Conservation (phyloP, 2,329 filamentous ascomycete species). For the Capronia americana region DNA sequence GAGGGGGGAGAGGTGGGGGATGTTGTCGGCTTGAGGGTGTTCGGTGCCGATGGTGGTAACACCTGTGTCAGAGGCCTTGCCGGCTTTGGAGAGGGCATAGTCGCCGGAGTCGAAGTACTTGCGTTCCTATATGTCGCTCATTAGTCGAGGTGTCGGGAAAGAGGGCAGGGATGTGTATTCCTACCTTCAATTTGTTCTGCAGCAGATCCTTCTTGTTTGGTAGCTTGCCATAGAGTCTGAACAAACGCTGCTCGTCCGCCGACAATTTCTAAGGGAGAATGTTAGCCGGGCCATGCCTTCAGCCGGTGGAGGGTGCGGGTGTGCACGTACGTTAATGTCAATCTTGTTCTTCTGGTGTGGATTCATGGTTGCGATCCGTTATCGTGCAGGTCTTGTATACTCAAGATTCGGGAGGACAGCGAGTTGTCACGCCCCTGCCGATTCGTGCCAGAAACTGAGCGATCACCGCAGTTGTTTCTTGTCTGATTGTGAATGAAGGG, state of each 20-base stretch:
- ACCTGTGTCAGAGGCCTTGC: slow-evolving; percentile 92
- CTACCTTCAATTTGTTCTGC: slow-evolving; percentile 91
- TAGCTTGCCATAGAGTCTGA: slow-evolving; percentile 96
- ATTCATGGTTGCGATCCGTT: slow-evolving; percentile 69
- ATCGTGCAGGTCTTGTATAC: not conserved
- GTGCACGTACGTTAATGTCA: slow-evolving; percentile 72
- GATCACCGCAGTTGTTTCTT: slow-evolving; percentile 1
- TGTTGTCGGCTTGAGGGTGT: slow-evolving; percentile 93
- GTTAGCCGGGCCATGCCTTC: not conserved
- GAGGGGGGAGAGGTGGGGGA: slow-evolving; percentile 82
- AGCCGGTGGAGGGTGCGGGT: not conserved
- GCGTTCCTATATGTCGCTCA: slow-evolving; percentile 68
- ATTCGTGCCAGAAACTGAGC: not conserved
- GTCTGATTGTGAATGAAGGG: not conserved
- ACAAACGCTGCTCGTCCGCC: slow-evolving; percentile 93
- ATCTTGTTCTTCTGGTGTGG: slow-evolving; percentile 98
- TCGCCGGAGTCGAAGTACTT: slow-evolving; percentile 98
- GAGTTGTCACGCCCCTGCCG: not conserved
- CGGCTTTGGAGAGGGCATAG: slow-evolving; percentile 95
- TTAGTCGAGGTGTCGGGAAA: not conserved
- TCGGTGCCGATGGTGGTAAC: slow-evolving; percentile 92
- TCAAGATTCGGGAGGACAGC: not conserved
- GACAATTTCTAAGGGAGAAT: slow-evolving; percentile 72
- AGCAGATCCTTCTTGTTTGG: slow-evolving; percentile 95
- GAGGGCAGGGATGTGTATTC: not conserved